Evolutionary conservation across 495 filamentous ascomycete genomes (phyloP).

Genomic region (Penicillium macrosclerotiorum): DNA sequence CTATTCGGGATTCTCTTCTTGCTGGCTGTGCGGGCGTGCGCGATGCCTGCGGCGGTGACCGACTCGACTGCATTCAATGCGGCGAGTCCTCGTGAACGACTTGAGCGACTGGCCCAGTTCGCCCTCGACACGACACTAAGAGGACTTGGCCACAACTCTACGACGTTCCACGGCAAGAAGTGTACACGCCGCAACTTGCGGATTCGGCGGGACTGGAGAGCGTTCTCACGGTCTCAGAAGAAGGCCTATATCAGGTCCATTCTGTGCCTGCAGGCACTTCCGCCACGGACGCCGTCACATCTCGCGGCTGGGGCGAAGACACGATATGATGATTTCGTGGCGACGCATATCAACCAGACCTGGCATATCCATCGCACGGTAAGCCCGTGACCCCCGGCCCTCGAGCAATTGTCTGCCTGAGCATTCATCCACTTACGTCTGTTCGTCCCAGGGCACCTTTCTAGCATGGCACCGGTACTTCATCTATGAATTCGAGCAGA

Average conservation of each 20-base stretch:
- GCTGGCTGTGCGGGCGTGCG: background rate
- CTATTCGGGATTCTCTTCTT: background rate
- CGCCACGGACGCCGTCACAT: conserved; percentile 41
- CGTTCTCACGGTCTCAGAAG: conserved; percentile 40
- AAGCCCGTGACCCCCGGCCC: conserved; percentile 5
- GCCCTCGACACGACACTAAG: background rate
- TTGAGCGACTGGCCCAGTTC: background rate
- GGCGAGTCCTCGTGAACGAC: background rate
- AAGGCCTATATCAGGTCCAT: conserved; percentile 62
- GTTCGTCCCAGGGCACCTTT: conserved; percentile 51
- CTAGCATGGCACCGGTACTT: conserved; percentile 72
- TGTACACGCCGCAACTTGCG: conserved; percentile 30
- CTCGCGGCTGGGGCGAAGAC: conserved; percentile 49
- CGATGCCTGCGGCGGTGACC: background rate
- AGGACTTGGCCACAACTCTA: background rate
- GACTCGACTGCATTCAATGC: no score
- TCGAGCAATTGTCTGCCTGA: no score
- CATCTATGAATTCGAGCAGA: conserved; percentile 61
- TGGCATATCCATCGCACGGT: conserved; percentile 58
- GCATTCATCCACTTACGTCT: background rate
- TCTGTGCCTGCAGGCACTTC: conserved; percentile 56
- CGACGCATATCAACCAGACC: conserved; percentile 65
- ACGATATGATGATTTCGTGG: conserved; percentile 71
- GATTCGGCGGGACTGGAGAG: conserved; percentile 49
- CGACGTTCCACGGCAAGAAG: background rate